Evolutionary conservation across 495 filamentous ascomycete genomes (phyloP), one percentile per base, ranked within the genome.

Genomic region (Hypomontagnella submonticulosa): DNA sequence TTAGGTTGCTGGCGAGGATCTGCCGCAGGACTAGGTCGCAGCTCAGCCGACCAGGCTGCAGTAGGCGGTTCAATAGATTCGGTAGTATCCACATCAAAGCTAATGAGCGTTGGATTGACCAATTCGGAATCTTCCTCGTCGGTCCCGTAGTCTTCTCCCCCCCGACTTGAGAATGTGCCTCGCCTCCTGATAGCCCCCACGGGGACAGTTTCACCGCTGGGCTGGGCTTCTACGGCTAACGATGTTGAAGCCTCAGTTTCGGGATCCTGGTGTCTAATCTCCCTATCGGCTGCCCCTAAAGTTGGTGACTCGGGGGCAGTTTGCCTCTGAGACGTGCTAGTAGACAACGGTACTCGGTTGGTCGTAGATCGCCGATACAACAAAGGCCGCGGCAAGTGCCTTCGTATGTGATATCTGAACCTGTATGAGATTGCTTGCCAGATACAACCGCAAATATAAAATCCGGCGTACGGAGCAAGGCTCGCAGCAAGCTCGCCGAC

Each of bases 31-130:
- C 76, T 83, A n/a, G 80, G 80, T 7, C 83, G 76, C 11, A 86
- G 74, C 55, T 86, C 83, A 36, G 83, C 83, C n/a, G 83, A 81
- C 83, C 83, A 86, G 3, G 79, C 65, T n/a, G 80, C 82, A 1
- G 70, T 64, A 3, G 78, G 76, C 9, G 73, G 73, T 30, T 75
- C 77, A 16, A 71, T 74, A 0, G 76, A 71, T 42, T 83, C 80
- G 38, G 77, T 79, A 6, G 82, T 76, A 48, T 85, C 83, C 23
- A 86, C 82, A 66, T 86, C 83, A 46, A 86, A 85, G 53, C 79
- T 84, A n/a, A 86, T 84, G 1, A 86, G 65, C 0, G 83, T 84
- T 3, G 81, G 75, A 52, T 79, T 81, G 15, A 81, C 69, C 18
- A 79, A 64, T 30, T 85, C 82, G 13, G 69, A 60, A 20, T 84